Base-by-base conservation (phyloP, 768 basidiomycete genomes). In the Suillus weaverae region DNA sequence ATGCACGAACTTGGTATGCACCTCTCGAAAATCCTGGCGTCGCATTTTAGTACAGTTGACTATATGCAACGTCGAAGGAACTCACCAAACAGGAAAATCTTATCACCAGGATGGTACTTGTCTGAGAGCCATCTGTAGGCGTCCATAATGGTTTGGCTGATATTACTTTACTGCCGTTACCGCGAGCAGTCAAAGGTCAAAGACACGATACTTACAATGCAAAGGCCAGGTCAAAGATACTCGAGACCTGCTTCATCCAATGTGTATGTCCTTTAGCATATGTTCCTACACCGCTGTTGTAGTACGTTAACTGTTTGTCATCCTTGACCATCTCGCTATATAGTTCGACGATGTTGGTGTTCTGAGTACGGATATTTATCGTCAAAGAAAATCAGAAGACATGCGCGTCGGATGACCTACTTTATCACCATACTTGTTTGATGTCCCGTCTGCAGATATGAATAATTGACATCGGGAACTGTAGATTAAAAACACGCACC, bases 11-110 rank as follows among this genome's bases (percentile, higher is more conserved):
- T 68, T 82, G 82, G 65, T 81, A 84, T 18, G 81, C 83, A 6
- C 81, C 82, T n/a, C 83, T 80, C 2, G 83, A 83, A 66, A 80
- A 83, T 4, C 81, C 81, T 83, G 43, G 8, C 39, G 35, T 9
- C 20, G 5, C 56, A 11, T 35, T 73, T 26, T 69, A 68, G 41
- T 10, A 33, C 8, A 26, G 1, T 32, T 50, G 43, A 33, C 18
- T 20, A 11, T 10, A 54, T 22, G 51, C 41, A 9, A 16, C 7
- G 32, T n/a, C 26, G 35, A 39, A 33, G 32, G 6, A n/a, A 32
- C 71, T 36, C 53, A 78, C 81, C 81, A 53, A 83, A 81, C 6
- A 83, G 61, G 67, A 72, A 82, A 26, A 84, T 77, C 32, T 63
- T 69, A 62, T 83, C 81, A 2, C 80, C 80, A 32, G 72, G 66